Percentiles rank a stretch among this genome's conserved stretches.
phyloP scores from a whole-genome alignment of 2,329 filamentous ascomycete genomes.

The Fusarium burgessii region DNA sequence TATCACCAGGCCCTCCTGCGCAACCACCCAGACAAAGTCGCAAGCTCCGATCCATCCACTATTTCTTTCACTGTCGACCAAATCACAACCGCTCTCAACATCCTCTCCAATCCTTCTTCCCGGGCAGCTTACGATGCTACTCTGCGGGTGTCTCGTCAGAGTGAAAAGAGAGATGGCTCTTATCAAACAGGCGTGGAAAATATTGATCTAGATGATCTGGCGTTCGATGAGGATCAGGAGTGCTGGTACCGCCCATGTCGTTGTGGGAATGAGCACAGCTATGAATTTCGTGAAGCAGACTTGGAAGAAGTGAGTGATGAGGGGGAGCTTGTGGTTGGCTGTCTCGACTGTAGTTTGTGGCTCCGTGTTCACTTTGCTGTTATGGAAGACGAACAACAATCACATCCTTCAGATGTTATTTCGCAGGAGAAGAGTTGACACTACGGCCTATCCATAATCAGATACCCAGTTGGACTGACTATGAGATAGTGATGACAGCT shows the following conservation, averaged over 20 bases:
- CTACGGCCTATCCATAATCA: background rate
- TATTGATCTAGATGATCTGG: conserved; percentile 74
- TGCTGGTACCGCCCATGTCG: conserved; percentile 71
- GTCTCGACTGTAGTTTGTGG: conserved; percentile 75
- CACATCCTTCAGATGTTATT: conserved; percentile 12
- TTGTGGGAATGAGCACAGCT: conserved; percentile 73
- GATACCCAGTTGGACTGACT: background rate
- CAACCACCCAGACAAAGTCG: conserved; percentile 73
- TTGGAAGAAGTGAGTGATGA: conserved; percentile 69
- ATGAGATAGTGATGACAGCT: background rate
- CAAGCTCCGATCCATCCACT: conserved; percentile 19
- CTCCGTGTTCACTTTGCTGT: conserved; percentile 73
- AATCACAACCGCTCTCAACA: conserved; percentile 69
- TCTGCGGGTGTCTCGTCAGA: conserved; percentile 54
- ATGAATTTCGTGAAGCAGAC: conserved; percentile 68
- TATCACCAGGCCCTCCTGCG: conserved; percentile 74
- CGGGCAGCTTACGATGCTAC: conserved; percentile 67
- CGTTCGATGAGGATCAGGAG: conserved; percentile 60
- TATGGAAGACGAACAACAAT: conserved; percentile 50
- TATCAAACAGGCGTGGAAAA: conserved; percentile 72
- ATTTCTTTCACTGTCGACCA: conserved; percentile 73
- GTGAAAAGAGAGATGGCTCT: conserved; percentile 36
- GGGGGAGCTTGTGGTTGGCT: conserved; percentile 73
- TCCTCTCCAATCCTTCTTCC: conserved; percentile 63
- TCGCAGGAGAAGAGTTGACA: conserved; percentile 43